These are phyloP conservation scores for Colletotrichum sp. DNA, from an alignment of 2,329 filamentous ascomycete genomes.

Conservation along the genomic window DNA sequence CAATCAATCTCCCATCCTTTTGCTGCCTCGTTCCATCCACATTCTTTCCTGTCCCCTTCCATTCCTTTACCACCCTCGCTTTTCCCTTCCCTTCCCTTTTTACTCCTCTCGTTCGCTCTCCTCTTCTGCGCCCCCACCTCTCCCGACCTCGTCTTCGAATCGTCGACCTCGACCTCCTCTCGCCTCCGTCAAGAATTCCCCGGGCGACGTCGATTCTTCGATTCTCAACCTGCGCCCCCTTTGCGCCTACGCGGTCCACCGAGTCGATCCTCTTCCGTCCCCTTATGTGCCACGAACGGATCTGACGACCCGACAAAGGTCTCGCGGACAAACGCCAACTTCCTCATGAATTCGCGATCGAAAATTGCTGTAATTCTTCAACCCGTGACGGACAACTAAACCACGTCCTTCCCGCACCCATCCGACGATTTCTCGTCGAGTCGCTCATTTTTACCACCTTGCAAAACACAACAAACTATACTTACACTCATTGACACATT, in stretches of 20 bases:
- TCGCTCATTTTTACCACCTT: constrained; percentile 20
- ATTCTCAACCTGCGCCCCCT: constrained; percentile 15
- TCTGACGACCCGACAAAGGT: constrained; percentile 14
- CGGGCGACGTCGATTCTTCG: constrained; percentile 21
- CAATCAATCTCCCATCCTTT: constrained; percentile 24
- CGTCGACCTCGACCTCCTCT: constrained; percentile 14
- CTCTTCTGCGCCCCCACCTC: constrained; percentile 11
- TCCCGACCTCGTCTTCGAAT: constrained; percentile 17
- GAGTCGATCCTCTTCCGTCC: not conserved
- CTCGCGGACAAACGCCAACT: constrained; percentile 12
- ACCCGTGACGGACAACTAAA: constrained; percentile 14
- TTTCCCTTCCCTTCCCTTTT: constrained; percentile 15
- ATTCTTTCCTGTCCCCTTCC: constrained; percentile 24
- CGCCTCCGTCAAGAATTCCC: constrained; percentile 23
- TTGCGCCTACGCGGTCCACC: not conserved
- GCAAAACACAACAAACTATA: constrained; percentile 17
- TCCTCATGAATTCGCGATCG: constrained; percentile 18
- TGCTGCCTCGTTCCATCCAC: constrained; percentile 20
- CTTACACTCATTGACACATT: constrained; percentile 57
- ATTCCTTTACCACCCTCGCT: constrained; percentile 23
- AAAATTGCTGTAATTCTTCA: not conserved
- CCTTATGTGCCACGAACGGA: constrained; percentile 2
- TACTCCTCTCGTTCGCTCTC: constrained; percentile 20
- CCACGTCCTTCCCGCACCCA: constrained; percentile 1
- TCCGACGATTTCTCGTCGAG: constrained; percentile 22